Conservation (phyloP, 164 flowering plant genomes). For the Stephania yunnanensis region DNA sequence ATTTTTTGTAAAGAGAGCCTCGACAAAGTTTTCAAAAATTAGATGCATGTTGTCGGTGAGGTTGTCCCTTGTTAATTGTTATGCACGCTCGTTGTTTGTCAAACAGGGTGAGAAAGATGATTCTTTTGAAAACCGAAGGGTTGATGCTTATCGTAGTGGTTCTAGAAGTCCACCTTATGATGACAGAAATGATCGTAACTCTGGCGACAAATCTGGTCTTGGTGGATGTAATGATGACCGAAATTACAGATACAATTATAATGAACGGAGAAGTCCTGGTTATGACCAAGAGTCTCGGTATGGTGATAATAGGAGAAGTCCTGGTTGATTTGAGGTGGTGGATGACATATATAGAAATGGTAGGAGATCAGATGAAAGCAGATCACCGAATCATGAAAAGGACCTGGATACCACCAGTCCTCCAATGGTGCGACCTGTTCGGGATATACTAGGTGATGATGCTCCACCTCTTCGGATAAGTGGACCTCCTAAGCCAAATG, state of each 20-base stretch:
- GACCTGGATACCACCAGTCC: too few species aligned
- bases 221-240: too few species aligned
- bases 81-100: not conserved
- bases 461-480: too few species aligned
- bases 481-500: too few species aligned
- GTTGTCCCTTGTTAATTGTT: not conserved
- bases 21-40: constrained; percentile 6
- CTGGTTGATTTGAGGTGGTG: constrained; percentile 58
- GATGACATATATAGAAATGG: constrained; percentile 90
- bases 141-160: constrained; percentile 47
- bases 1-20: too few species aligned
- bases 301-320: constrained; percentile 59
- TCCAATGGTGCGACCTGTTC: too few species aligned
- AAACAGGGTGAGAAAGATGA: constrained; percentile 73
- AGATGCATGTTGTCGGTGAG: constrained; percentile 4
- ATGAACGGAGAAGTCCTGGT: constrained; percentile 90
- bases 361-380: constrained; percentile 52
- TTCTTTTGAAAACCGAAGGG: constrained; percentile 43
- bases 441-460: too few species aligned
- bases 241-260: too few species aligned
- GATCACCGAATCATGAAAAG: constrained; percentile 64
- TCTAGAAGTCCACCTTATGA: constrained; percentile 86
- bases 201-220: too few species aligned
- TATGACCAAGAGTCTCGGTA: constrained; percentile 51
- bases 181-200: constrained; percentile 61